Evolutionary conservation across 2,329 filamentous ascomycete species (phyloP), one percentile per base, ranked within the genome.

Genomic region (Curvularia sp.): DNA sequence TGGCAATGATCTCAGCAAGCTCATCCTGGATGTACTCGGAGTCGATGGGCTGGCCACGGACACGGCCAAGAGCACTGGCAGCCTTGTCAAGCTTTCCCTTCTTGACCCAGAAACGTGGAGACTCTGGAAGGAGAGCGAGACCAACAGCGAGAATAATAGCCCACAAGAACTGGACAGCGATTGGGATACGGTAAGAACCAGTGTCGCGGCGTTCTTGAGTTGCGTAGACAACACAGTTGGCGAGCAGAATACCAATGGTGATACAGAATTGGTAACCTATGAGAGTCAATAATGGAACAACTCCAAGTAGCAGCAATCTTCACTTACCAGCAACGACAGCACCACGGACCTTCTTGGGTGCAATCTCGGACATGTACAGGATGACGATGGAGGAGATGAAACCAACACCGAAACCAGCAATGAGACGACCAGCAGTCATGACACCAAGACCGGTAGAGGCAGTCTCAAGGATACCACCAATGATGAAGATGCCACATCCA

Each of bases 1-100:
- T 97, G 83, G 92, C 93, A 62, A 96, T 86, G 68, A 97, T 94
- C 81, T 96, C 92, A 55, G 90, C 86, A 49, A 96, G 85, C 79
- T 96, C 92, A 62, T 86, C 81, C 80, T 91, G 87, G 77, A 96
- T 89, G 79, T 87, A 93, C 68, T 92, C 87, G 18, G 90, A 93
- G 58, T 90, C 87, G 57, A 81, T 73, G 49, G 89, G 84, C 82
- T 96, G 90, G 62, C 90, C 90, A 77, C 92, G 90, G 46, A 96
- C 85, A 62, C 84, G 84, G 54, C 86, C 79, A 10, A 96, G 85
- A n/a, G 86, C 80, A 1, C 78, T 60, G 60, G 88, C 85, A 47
- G 92, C 92, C 60, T 83, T 74, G 59, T 89, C 86, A 58, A 93
- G 83, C 68, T 88, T 82, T 54, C 73, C 90, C 79, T 88, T 90